Evolutionary conservation across 305 asterid genomes (phyloP).

Genomic region (Fraxinus velutina): DNA sequence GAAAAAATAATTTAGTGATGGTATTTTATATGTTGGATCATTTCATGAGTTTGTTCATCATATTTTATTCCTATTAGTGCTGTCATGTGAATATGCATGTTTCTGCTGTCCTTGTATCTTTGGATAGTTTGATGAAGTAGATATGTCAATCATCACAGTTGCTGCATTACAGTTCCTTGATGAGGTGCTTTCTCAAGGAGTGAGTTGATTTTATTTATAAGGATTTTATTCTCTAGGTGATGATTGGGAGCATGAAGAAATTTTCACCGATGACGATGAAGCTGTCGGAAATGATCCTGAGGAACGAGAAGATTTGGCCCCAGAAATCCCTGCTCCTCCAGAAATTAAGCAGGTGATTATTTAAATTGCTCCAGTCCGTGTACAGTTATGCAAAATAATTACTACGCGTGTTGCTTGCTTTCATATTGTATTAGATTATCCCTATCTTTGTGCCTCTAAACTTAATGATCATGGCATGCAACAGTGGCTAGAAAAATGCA

Average conservation of each 20-base stretch:
- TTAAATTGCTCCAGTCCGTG: background rate
- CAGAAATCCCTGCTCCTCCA: constrained; percentile 97
- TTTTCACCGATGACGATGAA: constrained; percentile 96
- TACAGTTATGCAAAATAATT: background rate
- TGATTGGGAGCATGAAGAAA: constrained; percentile 99
- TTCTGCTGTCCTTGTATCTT: background rate
- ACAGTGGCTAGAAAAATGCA: background rate
- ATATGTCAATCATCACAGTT: background rate
- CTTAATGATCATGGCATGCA: background rate
- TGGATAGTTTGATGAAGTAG: background rate
- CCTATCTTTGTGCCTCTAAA: background rate
- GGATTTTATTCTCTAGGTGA: constrained; percentile 51
- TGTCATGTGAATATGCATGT: background rate
- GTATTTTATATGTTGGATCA: background rate
- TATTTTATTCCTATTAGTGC: background rate
- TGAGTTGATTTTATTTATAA: background rate
- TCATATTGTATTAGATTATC: constrained; percentile 1
- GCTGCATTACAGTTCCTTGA: background rate
- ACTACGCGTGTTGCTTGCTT: background rate
- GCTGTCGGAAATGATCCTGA: constrained; percentile 77
- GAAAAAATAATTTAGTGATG: constrained; percentile 9
- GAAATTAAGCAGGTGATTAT: constrained; percentile 85
- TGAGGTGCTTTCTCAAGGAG: background rate
- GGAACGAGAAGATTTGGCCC: constrained; percentile 95
- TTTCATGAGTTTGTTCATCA: background rate